Percentiles rank a stretch among this genome's conserved stretches.
phyloP scores from a whole-genome alignment of 495 filamentous ascomycete genomes.

The Thozetella sp. region DNA sequence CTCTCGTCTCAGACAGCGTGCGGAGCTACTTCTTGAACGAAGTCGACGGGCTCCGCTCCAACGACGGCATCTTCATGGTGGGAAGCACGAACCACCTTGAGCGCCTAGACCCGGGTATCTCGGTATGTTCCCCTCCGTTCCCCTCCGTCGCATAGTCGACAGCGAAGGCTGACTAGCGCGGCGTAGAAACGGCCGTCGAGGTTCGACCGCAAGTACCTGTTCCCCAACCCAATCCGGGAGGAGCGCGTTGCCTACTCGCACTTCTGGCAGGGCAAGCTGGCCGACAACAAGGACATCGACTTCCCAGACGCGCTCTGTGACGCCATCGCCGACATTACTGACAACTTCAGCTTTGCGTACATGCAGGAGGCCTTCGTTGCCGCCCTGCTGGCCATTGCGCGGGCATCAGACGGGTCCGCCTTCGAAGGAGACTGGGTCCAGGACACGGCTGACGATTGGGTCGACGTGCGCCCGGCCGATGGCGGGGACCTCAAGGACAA shows the following conservation, averaged over 20 bases:
- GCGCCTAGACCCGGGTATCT: constrained; percentile 60
- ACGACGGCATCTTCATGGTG: constrained; percentile 68
- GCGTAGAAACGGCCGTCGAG: constrained; percentile 60
- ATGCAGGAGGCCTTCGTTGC: constrained; percentile 67
- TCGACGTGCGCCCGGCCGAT: constrained; percentile 13
- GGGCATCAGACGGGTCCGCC: constrained; percentile 14
- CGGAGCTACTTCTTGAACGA: constrained; percentile 73
- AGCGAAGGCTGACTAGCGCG: background rate
- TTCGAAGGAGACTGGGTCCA: background rate
- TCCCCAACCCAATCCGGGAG: constrained; percentile 51
- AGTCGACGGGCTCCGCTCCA: constrained; percentile 67
- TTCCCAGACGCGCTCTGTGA: constrained; percentile 55
- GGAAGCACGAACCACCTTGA: constrained; percentile 66
- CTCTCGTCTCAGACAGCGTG: constrained; percentile 51
- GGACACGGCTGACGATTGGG: constrained; percentile 13
- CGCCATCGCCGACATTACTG: constrained; percentile 59
- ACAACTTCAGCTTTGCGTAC: constrained; percentile 66
- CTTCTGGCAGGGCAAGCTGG: constrained; percentile 61
- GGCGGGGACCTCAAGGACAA: constrained; percentile 43
- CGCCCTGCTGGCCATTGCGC: constrained; percentile 53
- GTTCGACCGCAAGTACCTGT: constrained; percentile 68
- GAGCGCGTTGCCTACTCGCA: constrained; percentile 59
- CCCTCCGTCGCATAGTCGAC: background rate
- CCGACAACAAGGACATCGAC: constrained; percentile 51
- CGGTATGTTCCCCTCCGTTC: constrained; percentile 23